Evolutionary conservation across 2,329 filamentous ascomycete species (phyloP), one percentile per base, ranked within the genome.

Genomic region (Gaeumannomyces sp.): DNA sequence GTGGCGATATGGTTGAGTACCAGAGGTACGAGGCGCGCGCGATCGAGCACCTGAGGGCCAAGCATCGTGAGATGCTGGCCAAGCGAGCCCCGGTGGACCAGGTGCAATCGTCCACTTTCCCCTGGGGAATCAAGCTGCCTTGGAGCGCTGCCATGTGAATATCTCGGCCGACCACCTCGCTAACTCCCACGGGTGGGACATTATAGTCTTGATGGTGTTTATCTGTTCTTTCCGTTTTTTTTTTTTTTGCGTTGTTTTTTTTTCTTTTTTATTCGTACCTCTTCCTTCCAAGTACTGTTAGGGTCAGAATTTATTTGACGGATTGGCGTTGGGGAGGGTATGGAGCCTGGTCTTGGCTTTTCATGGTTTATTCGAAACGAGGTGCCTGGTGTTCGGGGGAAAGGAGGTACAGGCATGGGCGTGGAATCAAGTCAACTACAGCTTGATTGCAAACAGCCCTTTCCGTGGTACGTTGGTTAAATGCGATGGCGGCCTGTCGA

Each of bases 1-100:
- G 79, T 62, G 82, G 83, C 27, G 81, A 80, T 69, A 72, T 70
- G 3, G 76, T 74, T 4, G 76, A 77, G 65, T 84, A 84, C 66
- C 75, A 78, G 64, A 73, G 71, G 63, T 83, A 83, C 67, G 85
- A 84, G 13, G 76, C 76, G 62, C 67, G 28, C n/a, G 62, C 62
- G 31, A 25, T 33, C 56, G 62, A 69, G 1, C 80, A 78, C 31
- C 72, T 77, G 57, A 68, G 73, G 64, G 68, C 72, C 45, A 72
- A 69, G 64, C 71, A 72, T 58, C 69, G 45, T 53, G 56, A 50
- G 31, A 31, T 33, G 63, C 35, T 60, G 62, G 62, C 58, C 19
- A 61, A 28, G 22, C 64, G 57, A 56, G 58, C 38, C 35, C 31
- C 59, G 16, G 33, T 35, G 56, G 62, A 63, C 31, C 56, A 27